Base-by-base conservation (phyloP, 202 grass and related monocot genomes). In the Elaeis oleifera region DNA sequence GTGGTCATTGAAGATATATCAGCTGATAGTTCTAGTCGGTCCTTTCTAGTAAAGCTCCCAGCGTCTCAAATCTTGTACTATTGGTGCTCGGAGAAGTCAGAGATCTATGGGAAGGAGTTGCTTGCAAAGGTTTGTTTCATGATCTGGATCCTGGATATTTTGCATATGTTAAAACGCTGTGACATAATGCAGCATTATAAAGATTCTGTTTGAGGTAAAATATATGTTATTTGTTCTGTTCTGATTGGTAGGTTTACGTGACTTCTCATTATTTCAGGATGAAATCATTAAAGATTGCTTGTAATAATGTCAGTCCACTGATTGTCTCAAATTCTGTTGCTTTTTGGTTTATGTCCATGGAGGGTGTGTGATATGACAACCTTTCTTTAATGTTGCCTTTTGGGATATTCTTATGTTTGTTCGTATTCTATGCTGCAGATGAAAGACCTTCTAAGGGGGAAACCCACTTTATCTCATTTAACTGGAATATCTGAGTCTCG, bases 81-180 rank as follows among this genome's bases (percentile, higher is more conserved):
- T 79, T 97, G 94, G 94, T 84, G 88, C 23, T 86, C 94, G 39
- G 85, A 97, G 59, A 97, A 89, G 63, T 97, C 85, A n/a, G 83
- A 79, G 54, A 60, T 80, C 69, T 69, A 79, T 24, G 94, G 94
- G 71, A 80, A 73, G 60, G 74, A 89, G 27, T 82, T 97, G 72
- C 81, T 97, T 71, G 31, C 67, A 53, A 89, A 97, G 84, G 92
- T 96, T 58, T 71, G 61, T 76, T 39, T 20, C 73, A 18, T 23
- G 3, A 19, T 39, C 9, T 51, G 36, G 9, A 13, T 44, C 11
- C 36, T 44, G 9, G 6, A 13, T 11, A 44, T 44, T 44, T 44
- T 13, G 11, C 1, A 44, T 44, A 11, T 9, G 36, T 44, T 13
- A 44, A 13, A 44, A 44, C 36, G 1, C 36, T 13, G 3, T 27